A percentile compares a stretch with the other conserved stretches of the same genome.
phyloP scores from a whole-genome alignment of 192 early-diverging fungal species.

The Linnemannia elongata region DNA sequence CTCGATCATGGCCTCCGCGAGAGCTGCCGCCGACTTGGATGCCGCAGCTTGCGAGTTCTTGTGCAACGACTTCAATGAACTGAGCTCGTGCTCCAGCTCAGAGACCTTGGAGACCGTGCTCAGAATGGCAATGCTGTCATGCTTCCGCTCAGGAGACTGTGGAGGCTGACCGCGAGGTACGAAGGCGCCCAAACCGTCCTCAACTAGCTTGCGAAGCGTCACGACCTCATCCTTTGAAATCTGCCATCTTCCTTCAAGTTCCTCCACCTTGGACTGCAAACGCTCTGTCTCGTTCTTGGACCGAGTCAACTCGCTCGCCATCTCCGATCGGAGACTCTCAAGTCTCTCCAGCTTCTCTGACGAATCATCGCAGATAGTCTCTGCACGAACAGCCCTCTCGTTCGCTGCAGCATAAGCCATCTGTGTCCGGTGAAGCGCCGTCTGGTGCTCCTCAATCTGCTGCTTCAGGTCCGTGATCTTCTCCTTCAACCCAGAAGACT shows the following conservation, averaged over 20 bases:
- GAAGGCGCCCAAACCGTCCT: slow-evolving; percentile 60
- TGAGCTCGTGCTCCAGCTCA: slow-evolving; percentile 58
- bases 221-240: slow-evolving; percentile 60
- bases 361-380: slow-evolving; percentile 52
- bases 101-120: slow-evolving; percentile 53
- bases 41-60: slow-evolving; percentile 45
- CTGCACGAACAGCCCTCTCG: slow-evolving; percentile 52
- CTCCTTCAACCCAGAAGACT: slow-evolving; percentile 30
- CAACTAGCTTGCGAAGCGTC: slow-evolving; percentile 57
- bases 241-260: slow-evolving; percentile 55
- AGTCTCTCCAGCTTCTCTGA: slow-evolving; percentile 53
- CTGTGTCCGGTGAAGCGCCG: slow-evolving; percentile 55
- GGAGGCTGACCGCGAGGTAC: slow-evolving; percentile 26
- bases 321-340: slow-evolving; percentile 41
- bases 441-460: slow-evolving; percentile 57
- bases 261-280: slow-evolving; percentile 50
- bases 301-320: slow-evolving; percentile 48
- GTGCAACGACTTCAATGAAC: slow-evolving; percentile 41
- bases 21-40: slow-evolving; percentile 45
- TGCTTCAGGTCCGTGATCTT: slow-evolving; percentile 48
- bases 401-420: slow-evolving; percentile 53
- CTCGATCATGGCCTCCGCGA: slow-evolving; percentile 61
- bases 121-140: slow-evolving; percentile 52
- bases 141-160: slow-evolving; percentile 36
- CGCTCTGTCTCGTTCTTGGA: slow-evolving; percentile 53